Base-by-base conservation (phyloP, 2,329 filamentous ascomycete genomes). In the Trichophyton simii region DNA sequence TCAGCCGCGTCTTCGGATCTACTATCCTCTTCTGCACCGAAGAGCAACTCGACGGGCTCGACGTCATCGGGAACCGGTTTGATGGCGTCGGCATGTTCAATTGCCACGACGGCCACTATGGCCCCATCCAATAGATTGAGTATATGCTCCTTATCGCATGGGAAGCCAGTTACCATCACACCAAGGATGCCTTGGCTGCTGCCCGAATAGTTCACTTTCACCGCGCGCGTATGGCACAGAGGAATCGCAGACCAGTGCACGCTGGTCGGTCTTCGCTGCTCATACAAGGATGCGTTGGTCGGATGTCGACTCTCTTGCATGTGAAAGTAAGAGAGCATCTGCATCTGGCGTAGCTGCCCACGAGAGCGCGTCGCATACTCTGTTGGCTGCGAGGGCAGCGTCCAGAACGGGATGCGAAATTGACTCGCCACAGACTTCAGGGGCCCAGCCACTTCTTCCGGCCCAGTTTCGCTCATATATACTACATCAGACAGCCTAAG, bases 251-350 rank as follows among this genome's bases (percentile, higher is more conserved):
- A 72, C 80, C 81, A 85, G 3, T 72, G 66, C 1, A 73, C 69
- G 44, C 68, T 69, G 20, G 41, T n/a, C 15, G 41, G 18, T 2
- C 1, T n/a, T 15, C 11, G n/a, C 28, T 31, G 5, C 28, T 31
- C 28, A 31, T 6, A 31, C 28, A 31, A 7, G 28, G 7, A 66
- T 1, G 73, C 69, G 42, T 68, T 69, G 22, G 41, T n/a, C 15
- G 41, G n/a, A n/a, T 7, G n/a, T 15, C 11, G n/a, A 44, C 38
- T 63, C 7, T 70, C 68, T 44, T 70, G 69, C 18, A 70, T 69
- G 67, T 85, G 83, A 68, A 85, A 85, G 67, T 85, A 85, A 0
- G 82, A 82, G 64, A 84, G 78, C 64, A 79, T 81, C 64, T 84
- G 82, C 82, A 85, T 84, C 20, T 76, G 75, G 54, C 80, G 74